phyloP scores from a whole-genome alignment of 441 rosid genomes.

The Erodium moschatum region DNA sequence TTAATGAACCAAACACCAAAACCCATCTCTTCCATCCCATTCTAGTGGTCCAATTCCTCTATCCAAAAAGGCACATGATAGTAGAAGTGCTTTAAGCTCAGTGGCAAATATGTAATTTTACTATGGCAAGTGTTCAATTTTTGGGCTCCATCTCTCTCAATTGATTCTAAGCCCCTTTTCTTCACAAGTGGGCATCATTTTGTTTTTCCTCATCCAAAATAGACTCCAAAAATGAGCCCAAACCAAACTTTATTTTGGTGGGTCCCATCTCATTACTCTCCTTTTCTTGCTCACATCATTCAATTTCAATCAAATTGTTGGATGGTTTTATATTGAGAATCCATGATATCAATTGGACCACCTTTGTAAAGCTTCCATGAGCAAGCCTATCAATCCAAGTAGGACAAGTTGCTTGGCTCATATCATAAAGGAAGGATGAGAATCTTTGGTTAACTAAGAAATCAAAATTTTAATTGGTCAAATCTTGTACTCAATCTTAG shows the following conservation, averaged over 20 bases:
- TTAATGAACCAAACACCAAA: no score
- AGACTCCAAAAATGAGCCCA: background rate
- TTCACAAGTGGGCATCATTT: conserved; percentile 1
- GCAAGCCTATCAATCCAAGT: background rate
- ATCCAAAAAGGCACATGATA: background rate
- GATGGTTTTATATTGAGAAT: background rate
- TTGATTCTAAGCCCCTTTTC: background rate
- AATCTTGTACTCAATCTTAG: no score
- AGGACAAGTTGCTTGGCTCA: background rate
- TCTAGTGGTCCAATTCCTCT: background rate
- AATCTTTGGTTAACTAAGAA: background rate
- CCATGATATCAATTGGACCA: background rate
- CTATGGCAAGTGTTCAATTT: background rate
- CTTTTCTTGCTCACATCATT: background rate
- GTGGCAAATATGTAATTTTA: background rate
- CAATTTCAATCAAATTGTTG: background rate
- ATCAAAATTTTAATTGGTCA: background rate
- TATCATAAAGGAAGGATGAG: no score
- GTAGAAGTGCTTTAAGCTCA: background rate
- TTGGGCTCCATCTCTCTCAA: conserved; percentile 2
- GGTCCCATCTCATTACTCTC: background rate
- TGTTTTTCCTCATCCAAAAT: background rate
- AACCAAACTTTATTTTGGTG: background rate
- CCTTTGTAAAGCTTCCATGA: background rate
- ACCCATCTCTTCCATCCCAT: background rate